Conservation (phyloP, 2,329 filamentous ascomycete species). For the Cladophialophora yegresii region DNA sequence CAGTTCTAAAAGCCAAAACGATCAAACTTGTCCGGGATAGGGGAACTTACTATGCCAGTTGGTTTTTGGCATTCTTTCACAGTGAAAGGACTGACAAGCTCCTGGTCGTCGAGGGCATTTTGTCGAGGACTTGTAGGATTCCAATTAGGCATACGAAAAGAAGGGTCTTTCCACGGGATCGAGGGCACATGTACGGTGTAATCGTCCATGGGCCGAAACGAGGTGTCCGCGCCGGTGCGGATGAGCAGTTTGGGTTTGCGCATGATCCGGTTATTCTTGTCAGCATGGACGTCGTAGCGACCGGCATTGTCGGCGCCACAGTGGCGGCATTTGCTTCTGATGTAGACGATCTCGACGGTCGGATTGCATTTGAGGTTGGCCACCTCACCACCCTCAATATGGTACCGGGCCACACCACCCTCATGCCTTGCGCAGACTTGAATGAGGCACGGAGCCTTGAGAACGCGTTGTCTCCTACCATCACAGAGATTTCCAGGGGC, state of each 20-base stretch:
- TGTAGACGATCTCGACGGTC: slow-evolving; percentile 1
- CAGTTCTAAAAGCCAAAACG: background rate
- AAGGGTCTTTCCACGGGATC: slow-evolving; percentile 13
- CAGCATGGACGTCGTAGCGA: background rate
- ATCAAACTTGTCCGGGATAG: background rate
- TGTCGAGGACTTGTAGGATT: slow-evolving; percentile 16
- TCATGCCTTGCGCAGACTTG: slow-evolving; percentile 13
- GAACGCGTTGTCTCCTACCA: background rate
- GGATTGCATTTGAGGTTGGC: background rate
- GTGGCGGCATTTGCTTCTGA: background rate
- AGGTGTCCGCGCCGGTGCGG: background rate
- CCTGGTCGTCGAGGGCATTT: slow-evolving; percentile 6
- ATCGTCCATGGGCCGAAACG: slow-evolving; percentile 1
- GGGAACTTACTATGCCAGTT: slow-evolving; percentile 12
- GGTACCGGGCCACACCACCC: slow-evolving; percentile 3
- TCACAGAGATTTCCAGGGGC: background rate
- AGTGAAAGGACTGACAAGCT: background rate
- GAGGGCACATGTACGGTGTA: slow-evolving; percentile 12
- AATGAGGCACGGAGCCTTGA: background rate
- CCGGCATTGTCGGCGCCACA: background rate
- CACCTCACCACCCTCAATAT: background rate
- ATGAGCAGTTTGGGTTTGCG: background rate
- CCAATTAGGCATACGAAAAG: slow-evolving; percentile 21
- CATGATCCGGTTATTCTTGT: slow-evolving; percentile 3
- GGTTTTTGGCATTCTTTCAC: background rate